Base-by-base conservation (phyloP, 2,329 filamentous ascomycete species). In the Verticillium isaacii region DNA sequence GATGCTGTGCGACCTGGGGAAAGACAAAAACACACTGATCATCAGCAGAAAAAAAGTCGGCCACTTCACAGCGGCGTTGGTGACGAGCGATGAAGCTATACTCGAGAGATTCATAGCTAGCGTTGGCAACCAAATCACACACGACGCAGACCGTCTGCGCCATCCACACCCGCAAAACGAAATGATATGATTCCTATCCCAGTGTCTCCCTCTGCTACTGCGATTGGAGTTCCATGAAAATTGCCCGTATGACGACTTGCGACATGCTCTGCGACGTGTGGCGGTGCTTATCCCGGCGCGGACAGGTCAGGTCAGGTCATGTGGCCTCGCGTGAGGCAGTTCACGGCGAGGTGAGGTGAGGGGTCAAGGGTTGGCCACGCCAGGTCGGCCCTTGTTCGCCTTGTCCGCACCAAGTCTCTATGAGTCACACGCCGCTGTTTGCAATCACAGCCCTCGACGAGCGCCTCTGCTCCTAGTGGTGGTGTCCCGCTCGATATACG, bases 101-200 rank as follows among this genome's bases (percentile, higher is more conserved):
- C 19, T 64, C 61, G 64, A 65, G 64, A 65, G 61, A 61, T 41
- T 62, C 37, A 64, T 65, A 63, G 63, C 64, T 61, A 64, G 64
- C 64, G 61, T 65, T 63, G 58, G 56, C 57, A 65, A 59, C 59
- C 32, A 41, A 62, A 58, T 58, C 57, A 45, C 23, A 52, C 15
- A 45, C 37, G 37, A 50, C 57, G 57, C 57, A 58, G 19, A 45
- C 23, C 37, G 32, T 14, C 37, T 41, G 37, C 45, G 45, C 45
- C 23, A 52, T 52, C 39, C 19, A 52, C n/a, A 52, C 19, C 29
- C 45, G 45, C 23, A 52, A 52, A 3, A 1, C 19, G 45, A 52
- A 23, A 23, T 25, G 8, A 25, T n/a, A 52, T 52, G 45, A 52
- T 25, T 14, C 8, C 45, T 52, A 23, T 23, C n/a, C 23, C 5